phyloP scores from a whole-genome alignment of 2,329 filamentous ascomycete species.

The Xylariaceae sp. region DNA sequence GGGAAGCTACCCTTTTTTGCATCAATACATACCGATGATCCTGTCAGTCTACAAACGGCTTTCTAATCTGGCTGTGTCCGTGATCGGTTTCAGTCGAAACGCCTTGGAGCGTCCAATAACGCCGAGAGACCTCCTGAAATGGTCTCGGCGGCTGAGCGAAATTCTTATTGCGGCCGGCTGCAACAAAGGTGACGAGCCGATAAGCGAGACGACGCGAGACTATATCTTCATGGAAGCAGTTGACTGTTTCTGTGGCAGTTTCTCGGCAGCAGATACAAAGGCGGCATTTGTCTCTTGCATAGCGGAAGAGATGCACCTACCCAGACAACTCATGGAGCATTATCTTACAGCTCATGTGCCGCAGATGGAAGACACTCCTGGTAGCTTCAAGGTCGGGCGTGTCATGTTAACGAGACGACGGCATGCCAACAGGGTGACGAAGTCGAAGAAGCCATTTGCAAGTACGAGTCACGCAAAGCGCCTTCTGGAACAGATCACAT shows the following conservation, averaged over 20 bases:
- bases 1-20: slow-evolving; percentile 65
- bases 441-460: slow-evolving; percentile 69
- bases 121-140: slow-evolving; percentile 77
- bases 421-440: slow-evolving; percentile 42
- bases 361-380: slow-evolving; percentile 57
- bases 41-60: slow-evolving; percentile 56
- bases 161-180: slow-evolving; percentile 59
- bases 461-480: slow-evolving; percentile 81
- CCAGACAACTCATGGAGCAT: slow-evolving; percentile 75
- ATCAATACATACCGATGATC: slow-evolving; percentile 56
- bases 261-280: slow-evolving; percentile 62
- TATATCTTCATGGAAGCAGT: slow-evolving; percentile 90
- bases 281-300: slow-evolving; percentile 62
- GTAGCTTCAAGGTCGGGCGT: slow-evolving; percentile 61
- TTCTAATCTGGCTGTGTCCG: slow-evolving; percentile 35
- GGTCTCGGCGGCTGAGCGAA: slow-evolving; percentile 72
- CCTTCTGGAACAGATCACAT: slow-evolving; percentile 82
- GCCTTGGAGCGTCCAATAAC: slow-evolving; percentile 46
- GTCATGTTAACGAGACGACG: slow-evolving; percentile 57
- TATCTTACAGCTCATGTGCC: slow-evolving; percentile 72
- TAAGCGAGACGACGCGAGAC: slow-evolving; percentile 68
- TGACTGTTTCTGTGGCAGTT: slow-evolving; percentile 84
- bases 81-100: slow-evolving; percentile 29
- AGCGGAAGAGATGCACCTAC: slow-evolving; percentile 82
- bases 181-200: slow-evolving; percentile 63